Conservation (phyloP, 257 asterid species). For the Solanum pennellii region DNA sequence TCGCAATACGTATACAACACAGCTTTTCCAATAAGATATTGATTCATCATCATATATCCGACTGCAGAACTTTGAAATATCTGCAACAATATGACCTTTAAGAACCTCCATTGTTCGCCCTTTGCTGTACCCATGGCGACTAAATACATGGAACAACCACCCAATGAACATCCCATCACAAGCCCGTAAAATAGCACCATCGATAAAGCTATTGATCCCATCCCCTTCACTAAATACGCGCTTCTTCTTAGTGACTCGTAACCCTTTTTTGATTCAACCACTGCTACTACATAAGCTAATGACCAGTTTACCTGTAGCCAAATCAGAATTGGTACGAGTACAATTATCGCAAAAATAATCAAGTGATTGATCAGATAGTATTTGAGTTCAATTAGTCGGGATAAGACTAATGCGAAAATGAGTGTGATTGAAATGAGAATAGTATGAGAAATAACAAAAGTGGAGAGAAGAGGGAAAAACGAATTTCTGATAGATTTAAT, state of each 20-base stretch:
- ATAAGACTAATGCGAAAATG: background rate
- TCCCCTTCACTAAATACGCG: background rate
- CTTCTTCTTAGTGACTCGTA: slow-evolving; percentile 2
- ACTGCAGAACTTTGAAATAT: background rate
- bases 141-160: slow-evolving; percentile 6
- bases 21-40: background rate
- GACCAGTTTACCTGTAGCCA: slow-evolving; percentile 2
- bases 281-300: background rate
- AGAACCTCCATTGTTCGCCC: slow-evolving; percentile 1
- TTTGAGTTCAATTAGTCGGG: background rate
- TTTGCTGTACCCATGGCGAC: background rate
- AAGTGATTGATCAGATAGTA: background rate
- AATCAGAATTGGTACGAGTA: background rate
- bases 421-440: background rate
- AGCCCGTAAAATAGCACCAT: slow-evolving; percentile 16
- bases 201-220: background rate
- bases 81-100: background rate
- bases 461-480: background rate
- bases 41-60: background rate
- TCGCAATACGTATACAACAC: background rate
- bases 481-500: background rate
- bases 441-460: background rate
- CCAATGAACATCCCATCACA: slow-evolving; percentile 20
- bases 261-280: background rate
- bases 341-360: background rate